Evolutionary conservation across 2,329 filamentous ascomycete species (phyloP).

Genomic region (Blastomyces gilchristii): DNA sequence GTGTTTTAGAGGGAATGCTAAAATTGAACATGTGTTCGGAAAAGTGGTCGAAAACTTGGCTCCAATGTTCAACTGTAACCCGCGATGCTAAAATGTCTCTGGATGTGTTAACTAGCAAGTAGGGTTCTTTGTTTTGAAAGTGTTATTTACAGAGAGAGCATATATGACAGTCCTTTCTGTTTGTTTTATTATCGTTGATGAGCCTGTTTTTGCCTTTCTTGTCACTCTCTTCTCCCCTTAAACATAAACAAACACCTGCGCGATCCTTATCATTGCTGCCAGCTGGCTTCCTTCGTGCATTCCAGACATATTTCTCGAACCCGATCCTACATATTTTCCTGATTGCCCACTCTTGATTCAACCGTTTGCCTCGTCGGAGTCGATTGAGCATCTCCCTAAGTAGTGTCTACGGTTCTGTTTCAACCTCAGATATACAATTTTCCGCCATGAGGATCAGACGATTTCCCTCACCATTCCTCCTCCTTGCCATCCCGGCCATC

Average conservation of each 20-base stretch:
- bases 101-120: not conserved
- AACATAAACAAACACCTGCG: too few species aligned
- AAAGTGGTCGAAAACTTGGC: too few species aligned
- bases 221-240: not conserved
- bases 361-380: not conserved
- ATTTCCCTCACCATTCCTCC: slow-evolving; percentile 12
- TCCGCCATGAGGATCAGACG: slow-evolving; percentile 13
- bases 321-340: too few species aligned
- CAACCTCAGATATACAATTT: not conserved
- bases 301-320: too few species aligned
- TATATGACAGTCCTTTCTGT: not conserved
- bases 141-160: not conserved
- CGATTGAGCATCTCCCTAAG: not conserved
- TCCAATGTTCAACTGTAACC: too few species aligned
- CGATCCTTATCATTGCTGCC: not conserved
- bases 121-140: not conserved
- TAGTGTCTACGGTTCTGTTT: not conserved
- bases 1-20: too few species aligned
- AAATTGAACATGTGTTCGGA: too few species aligned
- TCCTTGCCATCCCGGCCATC: slow-evolving; percentile 13
- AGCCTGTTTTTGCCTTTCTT: not conserved
- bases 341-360: not conserved
- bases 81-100: too few species aligned
- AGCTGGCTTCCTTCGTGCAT: not conserved
- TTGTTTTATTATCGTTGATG: not conserved